A percentile compares a stretch with the other conserved stretches of the same genome.
phyloP scores from a whole-genome alignment of 164 flowering plant species.

The Amborella trichopoda region DNA sequence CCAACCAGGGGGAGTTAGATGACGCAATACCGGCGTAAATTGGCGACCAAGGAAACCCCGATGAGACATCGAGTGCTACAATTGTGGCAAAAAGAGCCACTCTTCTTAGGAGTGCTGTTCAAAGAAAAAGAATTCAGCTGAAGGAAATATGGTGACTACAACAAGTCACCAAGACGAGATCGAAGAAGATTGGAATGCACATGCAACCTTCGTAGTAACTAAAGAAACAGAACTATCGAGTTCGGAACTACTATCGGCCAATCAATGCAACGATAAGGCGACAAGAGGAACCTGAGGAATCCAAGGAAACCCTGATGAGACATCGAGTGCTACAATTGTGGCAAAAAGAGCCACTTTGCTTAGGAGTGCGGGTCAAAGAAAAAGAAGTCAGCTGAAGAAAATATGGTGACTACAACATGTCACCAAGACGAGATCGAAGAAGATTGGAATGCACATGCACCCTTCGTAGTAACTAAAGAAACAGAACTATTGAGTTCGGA shows the following conservation, averaged over 20 bases:
- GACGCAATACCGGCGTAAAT: neutral
- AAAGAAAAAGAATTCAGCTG: neutral
- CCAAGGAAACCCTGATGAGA: neutral
- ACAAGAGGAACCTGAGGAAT: neutral
- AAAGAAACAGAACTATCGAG: neutral
- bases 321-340: neutral
- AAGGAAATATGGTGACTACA: neutral
- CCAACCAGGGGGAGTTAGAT: neutral
- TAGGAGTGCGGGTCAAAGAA: neutral
- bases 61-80: neutral
- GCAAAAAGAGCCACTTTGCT: neutral
- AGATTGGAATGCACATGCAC: neutral
- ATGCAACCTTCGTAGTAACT: neutral
- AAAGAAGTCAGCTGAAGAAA: neutral
- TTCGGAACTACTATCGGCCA: too few species aligned
- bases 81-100: neutral
- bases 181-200: neutral
- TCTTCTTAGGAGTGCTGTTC: neutral
- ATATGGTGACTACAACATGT: neutral
- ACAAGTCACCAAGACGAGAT: neutral
- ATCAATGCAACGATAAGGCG: neutral
- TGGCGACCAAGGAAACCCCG: neutral
- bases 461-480: neutral
- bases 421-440: neutral
- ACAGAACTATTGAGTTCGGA: neutral